phyloP scores from a whole-genome alignment of 2,329 filamentous ascomycete species.

The Fusarium illudens region DNA sequence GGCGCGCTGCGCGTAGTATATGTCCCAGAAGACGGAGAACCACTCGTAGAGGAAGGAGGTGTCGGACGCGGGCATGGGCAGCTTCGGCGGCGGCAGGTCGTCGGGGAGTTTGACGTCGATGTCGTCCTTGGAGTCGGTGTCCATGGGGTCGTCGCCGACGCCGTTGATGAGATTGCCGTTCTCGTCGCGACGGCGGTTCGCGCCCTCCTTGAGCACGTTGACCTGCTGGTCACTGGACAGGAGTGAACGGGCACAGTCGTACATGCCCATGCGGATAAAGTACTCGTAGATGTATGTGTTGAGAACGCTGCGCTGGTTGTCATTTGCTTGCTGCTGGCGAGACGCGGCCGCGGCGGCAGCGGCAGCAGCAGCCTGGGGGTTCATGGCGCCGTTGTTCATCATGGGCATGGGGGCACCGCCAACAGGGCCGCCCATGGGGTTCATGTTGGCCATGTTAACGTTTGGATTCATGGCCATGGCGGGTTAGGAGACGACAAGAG shows the following conservation, averaged over 20 bases:
- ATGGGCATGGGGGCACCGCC: conserved; percentile 68
- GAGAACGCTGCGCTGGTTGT: conserved; percentile 65
- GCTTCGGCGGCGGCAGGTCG: conserved; percentile 79
- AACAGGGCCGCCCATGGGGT: conserved; percentile 72
- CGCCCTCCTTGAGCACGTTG: conserved; percentile 73
- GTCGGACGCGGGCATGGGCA: conserved; percentile 70
- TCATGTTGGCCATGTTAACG: conserved; percentile 73
- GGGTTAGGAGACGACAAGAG: conserved; percentile 31
- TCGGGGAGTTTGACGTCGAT: conserved; percentile 77
- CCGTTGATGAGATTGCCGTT: conserved; percentile 75
- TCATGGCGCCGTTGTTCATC: conserved; percentile 67
- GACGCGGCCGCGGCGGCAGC: conserved; percentile 44
- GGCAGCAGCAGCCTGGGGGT: conserved; percentile 46
- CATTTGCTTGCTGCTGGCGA: conserved; percentile 54
- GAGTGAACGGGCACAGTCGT: conserved; percentile 81
- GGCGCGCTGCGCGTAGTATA: conserved; percentile 83
- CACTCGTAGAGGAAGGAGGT: conserved; percentile 94
- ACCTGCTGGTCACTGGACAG: conserved; percentile 72
- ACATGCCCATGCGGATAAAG: conserved; percentile 86
- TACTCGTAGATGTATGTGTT: conserved; percentile 94
- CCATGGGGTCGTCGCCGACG: conserved; percentile 77
- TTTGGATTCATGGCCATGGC: conserved; percentile 65
- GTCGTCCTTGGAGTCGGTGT: conserved; percentile 83
- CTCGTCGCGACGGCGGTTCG: conserved; percentile 71
- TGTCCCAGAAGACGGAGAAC: conserved; percentile 98